These are phyloP conservation scores for Annona cherimola DNA, from an alignment of 164 flowering plant genomes.

Conservation along the genomic window DNA sequence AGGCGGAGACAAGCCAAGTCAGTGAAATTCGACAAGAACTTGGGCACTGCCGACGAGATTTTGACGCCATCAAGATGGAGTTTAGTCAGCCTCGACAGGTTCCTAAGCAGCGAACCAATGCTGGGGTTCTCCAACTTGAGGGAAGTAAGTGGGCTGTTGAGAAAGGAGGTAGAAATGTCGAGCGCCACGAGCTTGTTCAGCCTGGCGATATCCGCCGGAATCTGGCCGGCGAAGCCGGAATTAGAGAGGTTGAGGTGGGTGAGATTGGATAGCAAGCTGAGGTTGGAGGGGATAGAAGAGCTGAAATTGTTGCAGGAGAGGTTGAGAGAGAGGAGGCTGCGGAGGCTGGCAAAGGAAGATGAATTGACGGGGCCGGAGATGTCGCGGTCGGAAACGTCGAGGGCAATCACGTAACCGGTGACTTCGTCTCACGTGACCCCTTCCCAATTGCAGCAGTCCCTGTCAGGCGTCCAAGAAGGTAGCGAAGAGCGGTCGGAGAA, in stretches of 20 bases:
- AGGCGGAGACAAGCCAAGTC: neutral
- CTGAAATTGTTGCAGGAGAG: constrained; percentile 33
- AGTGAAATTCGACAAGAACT: neutral
- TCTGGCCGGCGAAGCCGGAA: constrained; percentile 39
- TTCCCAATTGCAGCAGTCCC: constrained; percentile 33
- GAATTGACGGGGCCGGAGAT: constrained; percentile 12
- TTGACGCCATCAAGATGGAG: neutral
- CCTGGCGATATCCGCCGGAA: constrained; percentile 28
- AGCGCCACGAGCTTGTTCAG: constrained; percentile 21
- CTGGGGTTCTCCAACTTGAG: no score
- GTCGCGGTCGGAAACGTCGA: constrained; percentile 22
- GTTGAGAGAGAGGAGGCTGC: constrained; percentile 26
- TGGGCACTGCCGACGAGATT: neutral
- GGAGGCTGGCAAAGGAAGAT: neutral
- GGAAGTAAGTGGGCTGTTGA: neutral
- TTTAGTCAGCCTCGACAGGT: no score
- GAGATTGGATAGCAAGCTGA: constrained; percentile 27
- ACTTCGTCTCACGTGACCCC: constrained; percentile 29
- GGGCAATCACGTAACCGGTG: constrained; percentile 24
- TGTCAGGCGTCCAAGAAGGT: constrained; percentile 26
- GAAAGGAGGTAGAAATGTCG: constrained; percentile 7
- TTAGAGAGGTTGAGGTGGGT: constrained; percentile 42
- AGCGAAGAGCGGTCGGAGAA: constrained; percentile 16
- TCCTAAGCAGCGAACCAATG: neutral
- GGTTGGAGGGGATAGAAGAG: constrained; percentile 28